A percentile compares a stretch with the other conserved stretches of the same genome.
Evolutionary conservation across 2,329 filamentous ascomycete species (phyloP).

Genomic region (Tolypocladium tundrense): DNA sequence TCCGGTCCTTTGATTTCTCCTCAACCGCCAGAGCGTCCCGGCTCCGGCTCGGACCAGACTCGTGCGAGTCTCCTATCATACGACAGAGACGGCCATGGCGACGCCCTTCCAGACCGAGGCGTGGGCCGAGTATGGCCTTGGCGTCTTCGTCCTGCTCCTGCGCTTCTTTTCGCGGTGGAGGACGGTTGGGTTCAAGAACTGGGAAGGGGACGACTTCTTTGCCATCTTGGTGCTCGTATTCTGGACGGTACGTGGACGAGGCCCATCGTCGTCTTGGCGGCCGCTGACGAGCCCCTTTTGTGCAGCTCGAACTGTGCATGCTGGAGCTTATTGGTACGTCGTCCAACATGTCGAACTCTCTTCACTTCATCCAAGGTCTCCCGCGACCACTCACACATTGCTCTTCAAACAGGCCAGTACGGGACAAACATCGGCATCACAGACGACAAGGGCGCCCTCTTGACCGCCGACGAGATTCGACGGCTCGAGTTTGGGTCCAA

Average conservation of each 20-base stretch:
- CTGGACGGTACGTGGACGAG: slow-evolving; percentile 22
- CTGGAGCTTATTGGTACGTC: slow-evolving; percentile 21
- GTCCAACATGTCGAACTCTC: background rate
- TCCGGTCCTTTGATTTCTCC: background rate
- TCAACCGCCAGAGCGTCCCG: background rate
- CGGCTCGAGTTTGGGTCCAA: slow-evolving; percentile 22
- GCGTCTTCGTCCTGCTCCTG: slow-evolving; percentile 23
- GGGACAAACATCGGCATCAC: slow-evolving; percentile 28
- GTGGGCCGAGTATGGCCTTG: slow-evolving; percentile 32
- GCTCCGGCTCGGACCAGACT: background rate
- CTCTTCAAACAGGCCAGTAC: slow-evolving; percentile 17
- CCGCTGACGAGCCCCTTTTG: background rate
- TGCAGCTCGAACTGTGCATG: slow-evolving; percentile 17
- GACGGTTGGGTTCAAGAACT: slow-evolving; percentile 25
- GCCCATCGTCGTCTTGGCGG: background rate
- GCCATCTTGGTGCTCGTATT: slow-evolving; percentile 23
- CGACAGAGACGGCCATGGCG: slow-evolving; percentile 2
- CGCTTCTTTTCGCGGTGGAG: slow-evolving; percentile 28
- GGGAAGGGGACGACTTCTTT: slow-evolving; percentile 33
- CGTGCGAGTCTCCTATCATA: too few species aligned
- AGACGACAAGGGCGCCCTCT: slow-evolving; percentile 16
- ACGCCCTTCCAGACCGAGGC: slow-evolving; percentile 32
- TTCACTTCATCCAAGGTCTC: background rate
- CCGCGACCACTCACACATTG: background rate
- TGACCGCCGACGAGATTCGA: slow-evolving; percentile 18